phyloP scores from a whole-genome alignment of 345 rosid species.

The Gossypium rotundifolium region DNA sequence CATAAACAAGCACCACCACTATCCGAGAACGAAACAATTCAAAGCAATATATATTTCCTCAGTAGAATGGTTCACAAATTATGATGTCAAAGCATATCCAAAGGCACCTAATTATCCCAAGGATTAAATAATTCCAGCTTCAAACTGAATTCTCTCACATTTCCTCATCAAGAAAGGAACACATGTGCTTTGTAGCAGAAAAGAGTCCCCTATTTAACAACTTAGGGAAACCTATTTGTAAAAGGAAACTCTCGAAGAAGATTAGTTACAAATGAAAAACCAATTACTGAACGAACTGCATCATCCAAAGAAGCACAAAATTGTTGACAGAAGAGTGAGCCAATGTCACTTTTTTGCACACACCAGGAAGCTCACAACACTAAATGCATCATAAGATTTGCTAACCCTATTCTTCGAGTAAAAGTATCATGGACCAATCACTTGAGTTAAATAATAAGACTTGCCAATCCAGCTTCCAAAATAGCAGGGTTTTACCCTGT shows the following conservation, averaged over 20 bases:
- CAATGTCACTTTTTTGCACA: not conserved
- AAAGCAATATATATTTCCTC: not conserved
- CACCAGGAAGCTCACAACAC: not conserved
- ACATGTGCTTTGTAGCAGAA: not conserved
- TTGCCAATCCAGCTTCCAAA: not conserved
- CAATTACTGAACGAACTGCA: not conserved
- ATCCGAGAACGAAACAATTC: not conserved
- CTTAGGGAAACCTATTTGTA: not conserved
- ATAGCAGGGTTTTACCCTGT: not conserved
- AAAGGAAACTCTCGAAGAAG: not conserved
- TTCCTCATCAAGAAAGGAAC: not conserved
- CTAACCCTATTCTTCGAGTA: not conserved
- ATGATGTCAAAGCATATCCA: not conserved
- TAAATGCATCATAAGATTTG: not conserved
- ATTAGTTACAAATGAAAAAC: not conserved
- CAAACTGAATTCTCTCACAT: not conserved
- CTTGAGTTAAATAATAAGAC: not conserved
- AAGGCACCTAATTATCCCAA: not conserved
- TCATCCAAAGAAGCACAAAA: not conserved
- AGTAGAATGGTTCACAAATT: not conserved
- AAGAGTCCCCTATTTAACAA: not conserved
- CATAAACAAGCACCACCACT: not conserved
- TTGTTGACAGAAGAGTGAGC: not conserved
- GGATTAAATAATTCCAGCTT: not conserved
- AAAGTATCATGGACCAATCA: not conserved